Base-by-base conservation (phyloP, 2,329 filamentous ascomycete genomes). In the Drechslerella coelobrocha region DNA sequence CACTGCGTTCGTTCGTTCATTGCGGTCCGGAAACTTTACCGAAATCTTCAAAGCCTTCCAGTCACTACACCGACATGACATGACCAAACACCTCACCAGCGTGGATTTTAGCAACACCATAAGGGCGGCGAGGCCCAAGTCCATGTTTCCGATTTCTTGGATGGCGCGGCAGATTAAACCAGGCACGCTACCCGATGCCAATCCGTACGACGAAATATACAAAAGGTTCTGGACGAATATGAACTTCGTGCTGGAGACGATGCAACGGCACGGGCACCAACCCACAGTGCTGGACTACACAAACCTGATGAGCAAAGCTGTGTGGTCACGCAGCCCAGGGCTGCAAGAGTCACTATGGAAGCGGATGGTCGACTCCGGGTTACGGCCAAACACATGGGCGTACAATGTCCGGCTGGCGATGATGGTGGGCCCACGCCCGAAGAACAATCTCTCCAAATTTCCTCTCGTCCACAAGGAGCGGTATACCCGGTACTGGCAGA, bases 301-400 rank as follows among this genome's bases (percentile, higher is more conserved):
- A 2, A 60, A 60, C n/a, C 61, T 72, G 8, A 65, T 72, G 60
- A 61, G 56, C n/a, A 66, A 66, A 34, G 68, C 68, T 4, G 55
- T 65, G 61, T 66, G 60, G 60, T 66, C 68, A 8, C 54, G 51
- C 6, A 61, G 23, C 14, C 51, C 26, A 9, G 6, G 9, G 2
- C 53, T 65, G 19, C 61, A 61, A 21, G 50, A 37, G 2, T 37
- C 54, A 7, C 57, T 72, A 26, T 72, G 68, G 68, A n/a, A 45
- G 2, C 37, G 54, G 19, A 72, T 72, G 68, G 17, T 61, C 26
- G 45, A 45, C 7, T 50, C 52, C 2, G 61, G 61, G 12, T 9
- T 72, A 14, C 56, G 61, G 14, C 68, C 68, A n/a, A 72, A 61
- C 52, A 72, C 68, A 8, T 72, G 68, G 68, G 56, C 68, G n/a